Percentiles rank a stretch among this genome's conserved stretches.
phyloP scores from a whole-genome alignment of 2,329 filamentous ascomycete genomes.

The Penicillium sp. region DNA sequence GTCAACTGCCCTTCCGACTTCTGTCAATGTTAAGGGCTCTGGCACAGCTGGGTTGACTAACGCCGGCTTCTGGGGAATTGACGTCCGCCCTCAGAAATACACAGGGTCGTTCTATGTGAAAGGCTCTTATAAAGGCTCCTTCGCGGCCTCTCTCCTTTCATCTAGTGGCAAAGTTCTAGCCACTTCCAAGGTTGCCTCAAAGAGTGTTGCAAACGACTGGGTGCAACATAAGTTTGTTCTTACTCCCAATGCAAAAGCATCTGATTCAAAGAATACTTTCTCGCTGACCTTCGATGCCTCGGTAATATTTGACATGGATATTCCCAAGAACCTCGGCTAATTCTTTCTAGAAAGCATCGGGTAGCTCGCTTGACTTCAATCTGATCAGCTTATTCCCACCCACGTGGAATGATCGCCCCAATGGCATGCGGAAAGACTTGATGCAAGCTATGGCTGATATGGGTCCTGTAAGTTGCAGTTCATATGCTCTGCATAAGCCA shows the following conservation, averaged over 20 bases:
- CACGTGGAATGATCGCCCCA: conserved; percentile 53
- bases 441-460: conserved; percentile 41
- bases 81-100: conserved; percentile 49
- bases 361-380: conserved; percentile 50
- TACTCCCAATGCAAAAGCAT: conserved; percentile 17
- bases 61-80: conserved; percentile 53
- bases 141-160: conserved; percentile 41
- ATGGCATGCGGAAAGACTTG: conserved; percentile 52
- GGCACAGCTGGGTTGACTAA: conserved; percentile 51
- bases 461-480: conserved; percentile 18
- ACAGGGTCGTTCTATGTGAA: conserved; percentile 52
- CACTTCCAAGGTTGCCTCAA: conserved; percentile 31
- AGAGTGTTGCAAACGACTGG: conserved; percentile 38
- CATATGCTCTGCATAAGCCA: too few relatives aligned
- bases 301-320: conserved; percentile 10
- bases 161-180: conserved; percentile 41
- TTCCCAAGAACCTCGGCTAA: neutral
- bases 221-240: conserved; percentile 42
- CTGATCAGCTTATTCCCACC: conserved; percentile 55
- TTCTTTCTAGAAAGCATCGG: conserved; percentile 30
- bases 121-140: conserved; percentile 34
- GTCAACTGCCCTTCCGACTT: conserved; percentile 46
- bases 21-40: conserved; percentile 42
- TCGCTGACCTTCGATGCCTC: conserved; percentile 50
- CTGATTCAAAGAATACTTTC: conserved; percentile 51